Conservation (phyloP, 805 yeast genomes). For the Alloascoidea hylecoeti region DNA sequence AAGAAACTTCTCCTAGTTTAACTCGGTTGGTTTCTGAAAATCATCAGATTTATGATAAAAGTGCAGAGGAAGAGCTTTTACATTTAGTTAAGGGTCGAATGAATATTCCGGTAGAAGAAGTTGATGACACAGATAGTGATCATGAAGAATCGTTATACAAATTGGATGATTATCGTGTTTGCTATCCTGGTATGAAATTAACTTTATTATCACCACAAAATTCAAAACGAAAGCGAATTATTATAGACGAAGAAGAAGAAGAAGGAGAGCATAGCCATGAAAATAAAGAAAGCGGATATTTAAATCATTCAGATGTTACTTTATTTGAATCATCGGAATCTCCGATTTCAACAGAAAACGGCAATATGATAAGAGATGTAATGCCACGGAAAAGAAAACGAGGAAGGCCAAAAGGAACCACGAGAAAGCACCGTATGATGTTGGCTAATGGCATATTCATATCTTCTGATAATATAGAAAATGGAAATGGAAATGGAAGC, state of each 20-base stretch:
- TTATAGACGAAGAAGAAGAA: not conserved
- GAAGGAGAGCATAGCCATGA: not conserved
- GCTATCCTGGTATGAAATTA: not conserved
- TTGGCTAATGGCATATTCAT: no score
- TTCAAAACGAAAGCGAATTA: not conserved
- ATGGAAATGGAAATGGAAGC: no score
- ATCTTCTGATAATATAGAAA: no score
- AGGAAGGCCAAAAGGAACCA: not conserved
- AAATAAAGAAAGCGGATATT: no score
- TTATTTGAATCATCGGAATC: not conserved
- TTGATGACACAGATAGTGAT: not conserved
- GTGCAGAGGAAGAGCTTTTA: no score
- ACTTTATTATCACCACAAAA: not conserved
- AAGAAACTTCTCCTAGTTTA: no score
- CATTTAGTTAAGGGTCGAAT: not conserved
- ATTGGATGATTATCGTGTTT: not conserved
- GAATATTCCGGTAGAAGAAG: not conserved
- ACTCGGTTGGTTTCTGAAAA: no score
- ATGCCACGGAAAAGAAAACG: not conserved
- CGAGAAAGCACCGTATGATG: no score
- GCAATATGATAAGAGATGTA: not conserved
- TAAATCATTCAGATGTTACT: not conserved
- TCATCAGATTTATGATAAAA: not conserved
- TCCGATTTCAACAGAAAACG: not conserved
- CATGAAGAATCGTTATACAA: not conserved